phyloP scores from a whole-genome alignment of 2,329 filamentous ascomycete genomes.

The Stemphylium beticola region DNA sequence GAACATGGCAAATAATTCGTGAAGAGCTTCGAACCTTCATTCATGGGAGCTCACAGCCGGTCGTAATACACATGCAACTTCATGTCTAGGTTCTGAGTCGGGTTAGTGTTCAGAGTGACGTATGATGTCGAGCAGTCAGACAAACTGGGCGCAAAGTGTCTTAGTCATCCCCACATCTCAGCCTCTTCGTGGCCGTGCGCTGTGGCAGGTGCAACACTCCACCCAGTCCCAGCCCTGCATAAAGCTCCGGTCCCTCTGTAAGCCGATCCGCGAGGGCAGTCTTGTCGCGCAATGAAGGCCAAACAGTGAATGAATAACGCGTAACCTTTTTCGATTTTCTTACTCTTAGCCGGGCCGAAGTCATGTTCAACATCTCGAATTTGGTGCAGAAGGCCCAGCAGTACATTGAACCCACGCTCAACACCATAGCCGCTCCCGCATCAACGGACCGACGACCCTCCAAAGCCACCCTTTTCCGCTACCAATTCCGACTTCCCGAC shows the following conservation, averaged over 20 bases:
- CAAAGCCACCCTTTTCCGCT: slow-evolving; percentile 90
- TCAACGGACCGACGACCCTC: slow-evolving; percentile 78
- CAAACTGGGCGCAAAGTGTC: neutral
- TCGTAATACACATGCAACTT: neutral
- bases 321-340: slow-evolving; percentile 17
- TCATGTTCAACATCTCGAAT: slow-evolving; percentile 66
- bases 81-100: no score
- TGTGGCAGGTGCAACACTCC: slow-evolving; percentile 15
- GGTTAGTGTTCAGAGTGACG: no score
- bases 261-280: slow-evolving; percentile 20
- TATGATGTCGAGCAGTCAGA: neutral
- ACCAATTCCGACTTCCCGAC: slow-evolving; percentile 92
- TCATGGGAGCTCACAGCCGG: neutral
- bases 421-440: slow-evolving; percentile 65
- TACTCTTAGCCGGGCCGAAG: slow-evolving; percentile 24
- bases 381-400: slow-evolving; percentile 96
- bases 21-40: neutral
- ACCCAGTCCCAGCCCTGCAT: slow-evolving; percentile 18
- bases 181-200: slow-evolving; percentile 17
- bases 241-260: slow-evolving; percentile 17
- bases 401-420: slow-evolving; percentile 87
- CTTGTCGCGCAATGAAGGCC: slow-evolving; percentile 39
- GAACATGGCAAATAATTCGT: neutral
- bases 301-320: slow-evolving; percentile 9
- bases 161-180: slow-evolving; percentile 15